phyloP scores from a whole-genome alignment of 2,329 filamentous ascomycete species.

The Aureobasidium sp. region DNA sequence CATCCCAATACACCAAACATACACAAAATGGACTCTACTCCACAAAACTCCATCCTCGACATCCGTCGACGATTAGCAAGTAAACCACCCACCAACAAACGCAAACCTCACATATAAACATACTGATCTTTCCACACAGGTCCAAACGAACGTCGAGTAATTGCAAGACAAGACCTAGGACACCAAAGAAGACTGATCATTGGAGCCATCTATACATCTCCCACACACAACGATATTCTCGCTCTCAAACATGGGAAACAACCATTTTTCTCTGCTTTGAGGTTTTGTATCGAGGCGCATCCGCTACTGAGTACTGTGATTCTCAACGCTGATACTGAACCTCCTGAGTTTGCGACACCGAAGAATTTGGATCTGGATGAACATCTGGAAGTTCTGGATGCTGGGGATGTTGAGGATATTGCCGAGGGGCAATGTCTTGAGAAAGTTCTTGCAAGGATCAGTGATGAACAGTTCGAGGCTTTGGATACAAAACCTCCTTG shows the following conservation, averaged over 20 bases:
- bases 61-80: no score
- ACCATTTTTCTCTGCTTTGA: constrained; percentile 37
- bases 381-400: constrained; percentile 41
- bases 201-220: constrained; percentile 37
- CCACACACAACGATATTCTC: no score
- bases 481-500: constrained; percentile 42
- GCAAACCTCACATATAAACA: no score
- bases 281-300: constrained; percentile 43
- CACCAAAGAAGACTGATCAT: constrained; percentile 46
- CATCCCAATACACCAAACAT: no score
- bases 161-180: constrained; percentile 44
- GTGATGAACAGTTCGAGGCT: constrained; percentile 27
- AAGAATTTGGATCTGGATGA: constrained; percentile 40
- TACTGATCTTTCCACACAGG: no score
- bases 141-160: constrained; percentile 46
- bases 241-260: no score
- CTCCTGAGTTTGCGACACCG: constrained; percentile 38
- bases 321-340: constrained; percentile 40
- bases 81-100: no score
- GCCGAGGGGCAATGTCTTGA: constrained; percentile 6
- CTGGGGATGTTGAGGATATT: not conserved
- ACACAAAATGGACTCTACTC: no score
- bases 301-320: constrained; percentile 44
- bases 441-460: constrained; percentile 1
- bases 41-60: no score